Base-by-base conservation (phyloP, 2,329 filamentous ascomycete genomes). In the Stagonosporopsis chrysanthemi region DNA sequence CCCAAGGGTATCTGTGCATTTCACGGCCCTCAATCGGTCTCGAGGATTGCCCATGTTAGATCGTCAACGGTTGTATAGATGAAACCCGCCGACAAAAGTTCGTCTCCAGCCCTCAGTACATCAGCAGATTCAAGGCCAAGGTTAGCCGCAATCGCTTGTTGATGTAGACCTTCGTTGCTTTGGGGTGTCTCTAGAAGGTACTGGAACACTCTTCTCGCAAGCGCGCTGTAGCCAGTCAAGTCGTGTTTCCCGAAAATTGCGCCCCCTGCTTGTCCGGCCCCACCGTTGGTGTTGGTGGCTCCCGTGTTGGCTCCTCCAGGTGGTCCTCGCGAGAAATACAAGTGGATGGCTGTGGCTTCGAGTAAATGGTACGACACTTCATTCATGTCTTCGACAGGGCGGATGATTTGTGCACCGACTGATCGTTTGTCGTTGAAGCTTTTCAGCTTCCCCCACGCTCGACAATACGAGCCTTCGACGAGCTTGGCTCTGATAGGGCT, bases 31-130 rank as follows among this genome's bases (percentile, higher is more conserved):
- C 65, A 75, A 56, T 75, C 69, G 33, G 67, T 86, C 57, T 96
- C 91, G 59, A 97, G 80, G 62, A 96, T 81, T 40, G 92, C 91
- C 89, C 91, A 98, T 0, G 94, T 98, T 77, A 91, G 85, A 70
- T 98, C 94, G 77, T 98, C 92, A 54, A 96, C 84, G 9, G 96
- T 99, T 26, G 92, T 91, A 79, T 92, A 99, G 63, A 97, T 91
- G 67, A 91, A 73, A 28, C 92, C 91, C 52, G 86, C 79, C 2
- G 82, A 82, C 40, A 92, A 77, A 70, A 99, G 77, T 77, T 98
- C 92, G 67, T 97, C 91, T 9, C 90, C 87, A n/a, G 88, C 93
- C 49, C 84, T 86, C 66, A 88, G 80, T 14, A 95, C 90, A 42
- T 96, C 91, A 24, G 82, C 82, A 28, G 88, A 78, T 8, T 88